Evolutionary conservation across 768 basidiomycete genomes (phyloP).

Genomic region (Hypholoma fasciculare): DNA sequence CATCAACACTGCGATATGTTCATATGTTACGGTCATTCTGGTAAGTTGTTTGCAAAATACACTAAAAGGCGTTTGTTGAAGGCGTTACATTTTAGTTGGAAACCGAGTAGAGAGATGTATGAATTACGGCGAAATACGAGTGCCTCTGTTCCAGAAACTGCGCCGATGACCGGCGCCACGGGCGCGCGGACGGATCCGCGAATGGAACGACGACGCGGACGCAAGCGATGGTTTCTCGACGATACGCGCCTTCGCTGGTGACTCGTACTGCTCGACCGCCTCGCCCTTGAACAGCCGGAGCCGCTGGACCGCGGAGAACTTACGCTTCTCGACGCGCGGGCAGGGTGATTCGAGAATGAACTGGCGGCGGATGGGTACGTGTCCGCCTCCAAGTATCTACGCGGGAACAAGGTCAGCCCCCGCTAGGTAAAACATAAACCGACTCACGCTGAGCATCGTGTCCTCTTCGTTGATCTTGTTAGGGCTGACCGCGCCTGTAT

Average conservation of each 20-base stretch:
- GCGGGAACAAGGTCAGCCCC: not conserved
- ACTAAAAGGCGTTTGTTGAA: not conserved
- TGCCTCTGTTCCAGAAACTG: constrained; percentile 94
- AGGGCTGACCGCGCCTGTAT: constrained; percentile 47
- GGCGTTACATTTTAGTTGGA: constrained; percentile 33
- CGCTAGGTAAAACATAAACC: constrained; percentile 1
- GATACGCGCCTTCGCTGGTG: constrained; percentile 47
- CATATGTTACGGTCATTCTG: constrained; percentile 93
- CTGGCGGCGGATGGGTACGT: constrained; percentile 52
- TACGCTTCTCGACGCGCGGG: constrained; percentile 63
- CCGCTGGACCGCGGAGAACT: constrained; percentile 44
- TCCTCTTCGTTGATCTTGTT: constrained; percentile 58
- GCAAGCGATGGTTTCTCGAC: constrained; percentile 68
- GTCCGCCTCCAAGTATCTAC: constrained; percentile 81
- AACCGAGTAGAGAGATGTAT: constrained; percentile 90
- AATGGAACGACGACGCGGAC: constrained; percentile 60
- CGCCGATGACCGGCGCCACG: no score
- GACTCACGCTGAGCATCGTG: constrained; percentile 76
- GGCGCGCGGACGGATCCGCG: no score
- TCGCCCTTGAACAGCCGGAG: constrained; percentile 25
- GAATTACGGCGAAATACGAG: constrained; percentile 96
- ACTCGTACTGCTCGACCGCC: constrained; percentile 30
- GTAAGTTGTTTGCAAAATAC: constrained; percentile 42
- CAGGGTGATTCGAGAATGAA: constrained; percentile 78
- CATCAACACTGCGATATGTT: constrained; percentile 99